These are phyloP conservation scores for Neoascochyta sp. DNA, from an alignment of 2,329 filamentous ascomycete genomes.

Conservation along the genomic window DNA sequence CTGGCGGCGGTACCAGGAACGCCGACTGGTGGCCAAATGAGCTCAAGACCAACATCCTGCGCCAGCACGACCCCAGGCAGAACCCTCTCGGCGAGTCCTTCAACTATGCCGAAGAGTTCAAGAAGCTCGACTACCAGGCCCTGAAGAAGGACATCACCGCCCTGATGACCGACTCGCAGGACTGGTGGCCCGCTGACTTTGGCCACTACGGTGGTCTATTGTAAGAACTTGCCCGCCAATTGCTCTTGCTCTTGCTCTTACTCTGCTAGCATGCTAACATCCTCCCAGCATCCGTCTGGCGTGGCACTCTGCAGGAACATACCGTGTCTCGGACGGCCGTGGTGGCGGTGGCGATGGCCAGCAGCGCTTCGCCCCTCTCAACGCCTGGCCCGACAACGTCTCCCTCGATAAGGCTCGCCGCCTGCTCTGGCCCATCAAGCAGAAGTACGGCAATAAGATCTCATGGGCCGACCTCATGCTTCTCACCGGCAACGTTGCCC, in stretches of 20 bases:
- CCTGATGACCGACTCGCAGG: slow-evolving; percentile 74
- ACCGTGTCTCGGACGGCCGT: slow-evolving; percentile 70
- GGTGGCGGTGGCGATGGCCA: slow-evolving; percentile 71
- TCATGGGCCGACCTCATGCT: slow-evolving; percentile 74
- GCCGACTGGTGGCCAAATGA: slow-evolving; percentile 71
- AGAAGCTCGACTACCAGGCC: slow-evolving; percentile 64
- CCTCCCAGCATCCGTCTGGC: slow-evolving; percentile 61
- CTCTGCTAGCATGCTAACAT: slow-evolving; percentile 7
- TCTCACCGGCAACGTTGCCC: slow-evolving; percentile 70
- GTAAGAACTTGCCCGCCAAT: slow-evolving; percentile 10
- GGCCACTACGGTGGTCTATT: slow-evolving; percentile 79
- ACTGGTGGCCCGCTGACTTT: slow-evolving; percentile 79
- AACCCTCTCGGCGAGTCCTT: slow-evolving; percentile 65
- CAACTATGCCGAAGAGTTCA: slow-evolving; percentile 70
- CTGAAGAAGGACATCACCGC: slow-evolving; percentile 70
- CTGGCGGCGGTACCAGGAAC: slow-evolving; percentile 64
- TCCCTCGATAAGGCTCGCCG: slow-evolving; percentile 76
- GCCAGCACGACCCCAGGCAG: slow-evolving; percentile 61
- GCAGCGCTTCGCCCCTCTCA: slow-evolving; percentile 76
- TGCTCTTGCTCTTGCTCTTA: background rate
- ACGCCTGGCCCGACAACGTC: slow-evolving; percentile 79
- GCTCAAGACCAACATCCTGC: slow-evolving; percentile 67
- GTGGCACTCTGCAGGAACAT: slow-evolving; percentile 77
- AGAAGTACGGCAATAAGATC: slow-evolving; percentile 79
- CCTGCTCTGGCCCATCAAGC: slow-evolving; percentile 76